A percentile compares a stretch with the other conserved stretches of the same genome.
Evolutionary conservation across 306 rosid species (phyloP).

Genomic region (Dicorynia guianensis): DNA sequence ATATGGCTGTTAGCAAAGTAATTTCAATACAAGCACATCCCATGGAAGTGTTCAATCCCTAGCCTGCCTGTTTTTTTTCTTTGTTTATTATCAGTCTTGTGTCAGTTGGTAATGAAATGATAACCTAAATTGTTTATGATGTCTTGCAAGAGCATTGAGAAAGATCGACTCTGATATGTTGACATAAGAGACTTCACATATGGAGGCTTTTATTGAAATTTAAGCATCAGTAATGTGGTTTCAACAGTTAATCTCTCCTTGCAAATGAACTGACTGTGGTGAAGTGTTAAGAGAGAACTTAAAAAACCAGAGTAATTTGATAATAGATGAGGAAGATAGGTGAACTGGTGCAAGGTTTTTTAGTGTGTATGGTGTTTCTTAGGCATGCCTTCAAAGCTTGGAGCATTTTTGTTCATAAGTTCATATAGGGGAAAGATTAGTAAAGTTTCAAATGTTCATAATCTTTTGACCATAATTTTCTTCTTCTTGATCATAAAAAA

Average conservation of each 20-base stretch:
- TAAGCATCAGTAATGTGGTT: background rate
- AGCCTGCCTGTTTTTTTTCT: background rate
- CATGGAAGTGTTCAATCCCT: background rate
- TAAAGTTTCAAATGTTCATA: background rate
- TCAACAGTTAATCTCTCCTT: background rate
- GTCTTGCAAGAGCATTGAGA: background rate
- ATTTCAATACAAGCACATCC: background rate
- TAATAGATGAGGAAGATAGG: background rate
- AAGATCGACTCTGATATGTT: conserved; percentile 1
- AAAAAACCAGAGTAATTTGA: background rate
- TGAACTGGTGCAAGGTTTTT: background rate
- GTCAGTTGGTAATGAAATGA: background rate
- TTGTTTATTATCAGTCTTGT: background rate
- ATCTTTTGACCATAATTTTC: background rate
- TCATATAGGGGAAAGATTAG: background rate
- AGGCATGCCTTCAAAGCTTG: too few relatives aligned
- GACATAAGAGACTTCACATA: background rate
- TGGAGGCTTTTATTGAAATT: background rate
- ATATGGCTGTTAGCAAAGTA: conserved; percentile 1
- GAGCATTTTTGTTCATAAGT: too few relatives aligned
- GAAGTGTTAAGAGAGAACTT: conserved; percentile 3
- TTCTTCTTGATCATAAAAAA: background rate
- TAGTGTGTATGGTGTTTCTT: too few relatives aligned
- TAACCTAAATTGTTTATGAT: background rate
- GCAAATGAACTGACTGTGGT: background rate